Evolutionary conservation across 2,329 filamentous ascomycete species (phyloP).

Genomic region (Daldinia eschscholtzii): DNA sequence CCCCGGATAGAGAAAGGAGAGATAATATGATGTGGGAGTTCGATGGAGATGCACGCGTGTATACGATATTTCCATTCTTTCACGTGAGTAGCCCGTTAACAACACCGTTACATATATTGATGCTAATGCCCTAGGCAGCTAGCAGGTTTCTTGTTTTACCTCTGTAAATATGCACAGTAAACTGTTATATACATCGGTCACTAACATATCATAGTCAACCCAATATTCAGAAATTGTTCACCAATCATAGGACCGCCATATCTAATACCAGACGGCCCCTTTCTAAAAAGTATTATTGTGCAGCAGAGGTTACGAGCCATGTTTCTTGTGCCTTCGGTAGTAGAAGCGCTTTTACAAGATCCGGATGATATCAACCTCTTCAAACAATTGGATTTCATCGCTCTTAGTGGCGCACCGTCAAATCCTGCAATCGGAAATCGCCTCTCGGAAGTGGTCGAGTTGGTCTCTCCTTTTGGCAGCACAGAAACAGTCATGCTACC

Average conservation of each 20-base stretch:
- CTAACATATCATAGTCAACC: too few relatives aligned
- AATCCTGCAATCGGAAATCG: constrained; percentile 26
- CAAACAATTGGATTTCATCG: constrained; percentile 11
- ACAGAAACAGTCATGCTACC: constrained; percentile 45
- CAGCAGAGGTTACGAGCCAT: constrained; percentile 35
- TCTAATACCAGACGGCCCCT: constrained; percentile 25
- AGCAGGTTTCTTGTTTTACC: constrained; percentile 35
- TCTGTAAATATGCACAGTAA: constrained; percentile 10
- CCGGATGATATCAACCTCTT: constrained; percentile 23
- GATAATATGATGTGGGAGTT: constrained; percentile 42
- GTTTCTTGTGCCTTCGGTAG: constrained; percentile 31
- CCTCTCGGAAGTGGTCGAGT: constrained; percentile 27
- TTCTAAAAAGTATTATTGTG: constrained; percentile 33
- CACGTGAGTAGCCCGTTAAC: constrained; percentile 36
- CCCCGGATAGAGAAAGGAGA: constrained; percentile 32
- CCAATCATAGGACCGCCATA: constrained; percentile 34
- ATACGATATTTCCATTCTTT: constrained; percentile 44
- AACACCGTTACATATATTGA: too few relatives aligned
- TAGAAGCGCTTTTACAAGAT: constrained; percentile 38
- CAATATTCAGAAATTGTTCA: constrained; percentile 32
- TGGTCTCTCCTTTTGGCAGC: constrained; percentile 42
- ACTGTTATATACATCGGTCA: too few relatives aligned
- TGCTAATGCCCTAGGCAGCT: constrained; percentile 25
- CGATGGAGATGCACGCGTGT: constrained; percentile 39
- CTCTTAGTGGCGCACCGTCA: constrained; percentile 4